Percentiles rank a stretch among this genome's conserved stretches.
These are phyloP conservation scores for Gracilaria domingensis DNA, from an alignment of 23 red algal genomes.

Conservation along the genomic window DNA sequence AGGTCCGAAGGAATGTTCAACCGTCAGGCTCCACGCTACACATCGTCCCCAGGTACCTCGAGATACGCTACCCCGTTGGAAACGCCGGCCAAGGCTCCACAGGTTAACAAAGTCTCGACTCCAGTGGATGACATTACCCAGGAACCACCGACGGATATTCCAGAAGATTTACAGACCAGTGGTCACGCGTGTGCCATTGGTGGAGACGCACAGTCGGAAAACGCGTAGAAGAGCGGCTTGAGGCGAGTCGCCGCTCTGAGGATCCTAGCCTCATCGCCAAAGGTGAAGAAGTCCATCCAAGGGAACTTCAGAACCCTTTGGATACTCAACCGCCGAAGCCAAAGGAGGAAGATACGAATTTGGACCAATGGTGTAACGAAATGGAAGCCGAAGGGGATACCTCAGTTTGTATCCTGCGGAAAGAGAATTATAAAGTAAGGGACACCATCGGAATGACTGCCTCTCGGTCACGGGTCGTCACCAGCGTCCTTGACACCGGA, in stretches of 20 bases:
- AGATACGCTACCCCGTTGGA: background rate
- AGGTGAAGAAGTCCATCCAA: too few species aligned
- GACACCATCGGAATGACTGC: too few species aligned
- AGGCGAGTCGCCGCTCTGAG: background rate
- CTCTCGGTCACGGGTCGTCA: background rate
- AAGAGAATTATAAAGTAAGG: background rate
- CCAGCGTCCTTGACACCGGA: background rate
- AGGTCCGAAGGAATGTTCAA: background rate
- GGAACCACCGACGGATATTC: too few species aligned
- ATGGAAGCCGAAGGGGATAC: slow-evolving; percentile 3
- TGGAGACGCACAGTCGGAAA: slow-evolving; percentile 4
- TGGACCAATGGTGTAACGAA: slow-evolving; percentile 15
- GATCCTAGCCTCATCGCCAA: background rate
- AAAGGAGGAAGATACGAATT: background rate
- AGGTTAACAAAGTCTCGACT: background rate
- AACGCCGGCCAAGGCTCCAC: background rate
- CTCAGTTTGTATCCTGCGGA: background rate
- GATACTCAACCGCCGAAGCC: background rate
- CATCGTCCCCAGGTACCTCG: background rate
- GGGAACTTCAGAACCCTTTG: too few species aligned
- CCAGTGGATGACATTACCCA: background rate
- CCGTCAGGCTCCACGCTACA: background rate
- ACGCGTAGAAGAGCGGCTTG: background rate
- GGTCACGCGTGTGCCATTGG: background rate
- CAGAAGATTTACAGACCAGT: background rate